phyloP scores from a whole-genome alignment of 352 stramenopile genomes.

The Phytopythium mirpurense region DNA sequence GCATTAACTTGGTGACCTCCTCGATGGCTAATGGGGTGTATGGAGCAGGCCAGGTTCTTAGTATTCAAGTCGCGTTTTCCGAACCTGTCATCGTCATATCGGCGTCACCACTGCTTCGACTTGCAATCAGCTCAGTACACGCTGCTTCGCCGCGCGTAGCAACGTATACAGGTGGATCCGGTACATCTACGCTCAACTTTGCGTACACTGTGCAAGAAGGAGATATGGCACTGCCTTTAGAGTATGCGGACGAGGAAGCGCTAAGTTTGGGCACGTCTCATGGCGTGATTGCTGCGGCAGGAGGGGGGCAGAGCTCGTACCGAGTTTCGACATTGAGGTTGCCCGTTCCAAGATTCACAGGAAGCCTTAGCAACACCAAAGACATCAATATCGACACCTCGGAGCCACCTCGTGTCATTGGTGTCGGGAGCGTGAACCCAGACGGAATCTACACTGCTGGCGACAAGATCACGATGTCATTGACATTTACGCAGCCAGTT shows the following conservation, averaged over 20 bases:
- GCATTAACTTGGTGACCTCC: slow-evolving; percentile 44
- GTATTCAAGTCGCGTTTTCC: slow-evolving; percentile 51
- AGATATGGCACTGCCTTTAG: slow-evolving; percentile 52
- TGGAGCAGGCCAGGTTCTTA: slow-evolving; percentile 47
- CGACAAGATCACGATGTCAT: slow-evolving; percentile 30
- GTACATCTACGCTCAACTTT: slow-evolving; percentile 33
- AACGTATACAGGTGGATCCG: slow-evolving; percentile 18
- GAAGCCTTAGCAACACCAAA: slow-evolving; percentile 56
- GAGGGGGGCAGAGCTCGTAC: slow-evolving; percentile 13
- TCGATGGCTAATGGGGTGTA: slow-evolving; percentile 43
- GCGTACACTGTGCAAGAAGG: slow-evolving; percentile 28
- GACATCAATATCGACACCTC: slow-evolving; percentile 61
- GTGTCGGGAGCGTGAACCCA: slow-evolving; percentile 34
- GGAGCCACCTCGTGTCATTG: slow-evolving; percentile 45
- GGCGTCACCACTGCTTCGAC: slow-evolving; percentile 24
- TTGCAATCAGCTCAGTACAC: slow-evolving; percentile 29
- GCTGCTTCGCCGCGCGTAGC: slow-evolving; percentile 6
- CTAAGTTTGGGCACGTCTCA: slow-evolving; percentile 20
- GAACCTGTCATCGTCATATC: slow-evolving; percentile 28
- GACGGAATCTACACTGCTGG: slow-evolving; percentile 60
- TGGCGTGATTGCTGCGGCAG: slow-evolving; percentile 19
- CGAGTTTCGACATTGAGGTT: slow-evolving; percentile 36
- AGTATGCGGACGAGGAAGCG: slow-evolving; percentile 49
- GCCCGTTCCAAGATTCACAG: slow-evolving; percentile 28
- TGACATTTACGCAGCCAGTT: slow-evolving; percentile 53